Base-by-base conservation (phyloP, 306 rosid species). In the Cicer judaicum region DNA sequence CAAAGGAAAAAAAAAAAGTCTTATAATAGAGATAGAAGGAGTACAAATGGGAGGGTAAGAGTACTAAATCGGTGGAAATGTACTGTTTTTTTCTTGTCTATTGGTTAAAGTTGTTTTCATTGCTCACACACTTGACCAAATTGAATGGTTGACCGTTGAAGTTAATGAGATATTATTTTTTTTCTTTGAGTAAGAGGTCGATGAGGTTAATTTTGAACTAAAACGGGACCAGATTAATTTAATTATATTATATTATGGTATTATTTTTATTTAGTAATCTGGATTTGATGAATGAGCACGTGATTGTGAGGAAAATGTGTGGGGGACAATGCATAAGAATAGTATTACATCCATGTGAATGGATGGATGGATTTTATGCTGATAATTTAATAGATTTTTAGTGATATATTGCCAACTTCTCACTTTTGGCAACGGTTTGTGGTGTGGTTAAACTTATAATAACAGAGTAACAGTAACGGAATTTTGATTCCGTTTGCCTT, bases 61-160 rank as follows among this genome's bases (percentile, higher is more conserved):
- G 24, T 21, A 21, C 24, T 21, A 21, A 21, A 21, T 21, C 0
- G 24, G 24, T 21, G 24, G 24, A 21, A 1, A 21, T 21, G 1
- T 1, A 21, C 24, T n/a, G n/a, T 21, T 2, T 21, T 21, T 21
- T 21, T 21, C 1, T 21, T 21, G 24, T 1, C 24, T 1, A 39
- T 16, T 18, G 36, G 52, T 41, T 16, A 16, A 42, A 6, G 21
- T 38, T 47, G 7, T 4, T 68, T 66, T 18, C n/a, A 16, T 47
- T 38, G 10, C 3, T 1, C 12, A 10, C 15, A 64, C 24, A 64
- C 40, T 21, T 7, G 59, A 41, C 34, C 46, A 16, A 42, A 16
- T 16, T 43, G 55, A 5, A 18, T 44, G 18, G 60, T 68, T 80
- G 79, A 75, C 77, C 73, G 24, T 12, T n/a, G 72, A 75, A 42